phyloP scores from a whole-genome alignment of 2,329 filamentous ascomycete species.

The Colletotrichum sp. region DNA sequence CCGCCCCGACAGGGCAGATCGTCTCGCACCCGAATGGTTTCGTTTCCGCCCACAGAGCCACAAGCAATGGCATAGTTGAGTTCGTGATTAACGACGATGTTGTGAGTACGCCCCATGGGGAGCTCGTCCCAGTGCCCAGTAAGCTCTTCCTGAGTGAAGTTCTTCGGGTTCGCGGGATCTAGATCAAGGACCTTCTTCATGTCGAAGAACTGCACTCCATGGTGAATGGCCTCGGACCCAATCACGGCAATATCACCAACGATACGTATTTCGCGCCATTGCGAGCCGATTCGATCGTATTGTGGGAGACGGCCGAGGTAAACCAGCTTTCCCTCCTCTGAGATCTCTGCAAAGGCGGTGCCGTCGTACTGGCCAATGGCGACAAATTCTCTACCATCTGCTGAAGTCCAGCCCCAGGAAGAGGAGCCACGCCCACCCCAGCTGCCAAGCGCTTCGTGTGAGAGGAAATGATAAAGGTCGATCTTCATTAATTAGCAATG shows the following conservation, averaged over 20 bases:
- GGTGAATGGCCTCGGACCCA: constrained; percentile 47
- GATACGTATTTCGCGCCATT: constrained; percentile 58
- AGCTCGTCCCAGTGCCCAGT: constrained; percentile 44
- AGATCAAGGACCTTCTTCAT: constrained; percentile 60
- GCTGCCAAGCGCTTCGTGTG: constrained; percentile 38
- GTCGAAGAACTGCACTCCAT: constrained; percentile 69
- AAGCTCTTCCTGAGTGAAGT: constrained; percentile 48
- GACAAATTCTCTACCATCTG: constrained; percentile 57
- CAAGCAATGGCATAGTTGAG: constrained; percentile 48
- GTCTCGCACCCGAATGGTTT: constrained; percentile 23
- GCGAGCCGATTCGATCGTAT: constrained; percentile 45
- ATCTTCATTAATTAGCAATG: constrained; percentile 15
- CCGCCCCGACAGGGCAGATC: constrained; percentile 50
- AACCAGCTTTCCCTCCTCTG: constrained; percentile 50
- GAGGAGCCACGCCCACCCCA: constrained; percentile 36
- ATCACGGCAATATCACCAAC: constrained; percentile 42
- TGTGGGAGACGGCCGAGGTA: constrained; percentile 61
- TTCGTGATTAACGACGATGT: constrained; percentile 55
- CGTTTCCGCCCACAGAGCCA: constrained; percentile 39
- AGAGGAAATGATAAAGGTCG: constrained; percentile 42
- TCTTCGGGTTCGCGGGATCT: constrained; percentile 44
- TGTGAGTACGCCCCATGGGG: constrained; percentile 46
- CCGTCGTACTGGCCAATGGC: constrained; percentile 60
- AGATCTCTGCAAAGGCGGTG: constrained; percentile 59
- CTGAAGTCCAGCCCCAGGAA: constrained; percentile 60